Percentiles rank a stretch among this genome's conserved stretches.
Conservation (phyloP, 2,329 filamentous ascomycete genomes). For the Ceratocystis cubensis region DNA sequence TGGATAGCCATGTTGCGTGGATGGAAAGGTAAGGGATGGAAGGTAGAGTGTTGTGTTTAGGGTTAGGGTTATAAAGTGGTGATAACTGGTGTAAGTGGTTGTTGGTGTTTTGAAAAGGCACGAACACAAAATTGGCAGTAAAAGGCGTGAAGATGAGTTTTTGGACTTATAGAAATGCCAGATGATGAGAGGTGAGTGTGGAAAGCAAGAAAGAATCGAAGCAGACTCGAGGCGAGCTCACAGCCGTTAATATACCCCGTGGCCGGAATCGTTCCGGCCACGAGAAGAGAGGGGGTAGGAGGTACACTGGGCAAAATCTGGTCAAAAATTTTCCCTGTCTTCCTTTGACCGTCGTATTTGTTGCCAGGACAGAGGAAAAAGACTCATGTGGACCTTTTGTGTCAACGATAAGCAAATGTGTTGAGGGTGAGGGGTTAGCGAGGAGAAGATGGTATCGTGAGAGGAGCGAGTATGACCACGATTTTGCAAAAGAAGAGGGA, state of each 20-base stretch:
- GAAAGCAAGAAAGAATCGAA: background rate
- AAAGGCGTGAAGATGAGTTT: conserved; percentile 23
- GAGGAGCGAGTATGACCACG: background rate
- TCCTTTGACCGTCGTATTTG: background rate
- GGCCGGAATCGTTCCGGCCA: conserved; percentile 27
- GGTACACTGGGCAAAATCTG: background rate
- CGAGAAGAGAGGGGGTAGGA: conserved; percentile 6
- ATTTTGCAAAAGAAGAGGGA: background rate
- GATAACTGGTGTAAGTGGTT: conserved; percentile 16
- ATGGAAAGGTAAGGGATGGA: conserved; percentile 16
- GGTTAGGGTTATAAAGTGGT: conserved; percentile 8
- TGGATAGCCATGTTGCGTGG: conserved; percentile 20
- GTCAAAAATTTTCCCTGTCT: conserved; percentile 2
- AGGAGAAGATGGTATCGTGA: background rate
- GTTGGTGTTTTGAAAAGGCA: background rate
- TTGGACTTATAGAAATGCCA: conserved; percentile 4
- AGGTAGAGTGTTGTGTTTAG: background rate
- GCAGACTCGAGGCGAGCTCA: background rate
- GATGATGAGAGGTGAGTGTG: background rate
- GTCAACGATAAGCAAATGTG: background rate
- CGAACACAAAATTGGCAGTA: conserved; percentile 19
- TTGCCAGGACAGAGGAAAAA: background rate
- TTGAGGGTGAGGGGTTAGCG: background rate
- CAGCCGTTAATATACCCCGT: conserved; percentile 36
- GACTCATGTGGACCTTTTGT: conserved; percentile 5